phyloP scores from a whole-genome alignment of 345 rosid species.

The Lumnitzera racemosa region DNA sequence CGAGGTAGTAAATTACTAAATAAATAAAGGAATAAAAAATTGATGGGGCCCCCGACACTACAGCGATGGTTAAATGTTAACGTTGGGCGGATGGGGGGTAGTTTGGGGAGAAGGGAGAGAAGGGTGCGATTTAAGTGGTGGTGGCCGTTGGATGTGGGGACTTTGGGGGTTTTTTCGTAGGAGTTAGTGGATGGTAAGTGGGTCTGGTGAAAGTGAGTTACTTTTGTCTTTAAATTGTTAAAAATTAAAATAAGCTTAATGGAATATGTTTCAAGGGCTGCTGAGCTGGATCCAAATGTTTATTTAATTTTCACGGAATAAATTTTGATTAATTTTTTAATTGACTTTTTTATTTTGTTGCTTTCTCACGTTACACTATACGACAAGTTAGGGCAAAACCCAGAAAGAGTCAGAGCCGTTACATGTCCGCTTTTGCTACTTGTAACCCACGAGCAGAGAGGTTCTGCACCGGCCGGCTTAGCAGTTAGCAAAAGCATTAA shows the following conservation, averaged over 20 bases:
- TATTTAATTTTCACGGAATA: not conserved
- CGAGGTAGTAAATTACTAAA: too few relatives aligned
- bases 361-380: not conserved
- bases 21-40: too few relatives aligned
- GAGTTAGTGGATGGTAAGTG: not conserved
- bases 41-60: too few relatives aligned
- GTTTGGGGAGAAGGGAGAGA: slow-evolving; percentile 1
- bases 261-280: not conserved
- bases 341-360: not conserved
- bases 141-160: slow-evolving; percentile 14
- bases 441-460: not conserved
- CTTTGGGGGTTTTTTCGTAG: not conserved
- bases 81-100: not conserved
- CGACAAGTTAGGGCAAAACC: not conserved
- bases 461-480: too few relatives aligned
- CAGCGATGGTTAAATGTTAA: not conserved
- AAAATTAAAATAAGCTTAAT: not conserved
- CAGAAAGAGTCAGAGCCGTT: slow-evolving; percentile 3
- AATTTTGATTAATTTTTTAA: too few relatives aligned
- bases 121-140: not conserved
- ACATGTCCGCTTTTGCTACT: not conserved
- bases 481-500: too few relatives aligned
- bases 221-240: too few relatives aligned
- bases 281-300: slow-evolving; percentile 1
- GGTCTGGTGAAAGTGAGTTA: too few relatives aligned